Percentiles rank a stretch among this genome's conserved stretches.
These are phyloP conservation scores for Irpex lacteus DNA, from an alignment of 1,284 basidiomycete species.

Conservation along the genomic window DNA sequence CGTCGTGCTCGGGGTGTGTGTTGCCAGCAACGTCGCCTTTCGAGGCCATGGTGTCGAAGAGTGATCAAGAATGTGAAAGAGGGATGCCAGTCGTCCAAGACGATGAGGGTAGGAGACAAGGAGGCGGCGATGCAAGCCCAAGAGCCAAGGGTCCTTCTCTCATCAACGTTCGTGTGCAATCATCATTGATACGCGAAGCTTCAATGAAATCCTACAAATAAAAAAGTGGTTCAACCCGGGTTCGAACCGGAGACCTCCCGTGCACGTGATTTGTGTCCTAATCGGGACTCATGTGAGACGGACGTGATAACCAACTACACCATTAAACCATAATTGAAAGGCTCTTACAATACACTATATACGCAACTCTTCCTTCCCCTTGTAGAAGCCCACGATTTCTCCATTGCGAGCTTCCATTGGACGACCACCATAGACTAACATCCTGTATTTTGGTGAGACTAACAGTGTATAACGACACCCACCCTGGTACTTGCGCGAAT, in stretches of 20 bases:
- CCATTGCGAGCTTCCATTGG: too few species aligned
- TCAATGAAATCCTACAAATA: background rate
- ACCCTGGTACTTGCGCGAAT: too few species aligned
- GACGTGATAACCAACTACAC: slow-evolving; percentile 34
- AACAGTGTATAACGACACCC: too few species aligned
- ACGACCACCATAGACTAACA: too few species aligned
- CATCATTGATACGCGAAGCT: background rate
- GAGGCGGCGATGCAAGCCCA: background rate
- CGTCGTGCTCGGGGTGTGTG: slow-evolving; percentile 34
- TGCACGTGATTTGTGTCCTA: slow-evolving; percentile 3
- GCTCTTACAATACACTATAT: background rate
- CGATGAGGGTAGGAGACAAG: background rate
- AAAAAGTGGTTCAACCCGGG: slow-evolving; percentile 23
- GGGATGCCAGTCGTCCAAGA: background rate
- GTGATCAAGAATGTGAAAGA: background rate
- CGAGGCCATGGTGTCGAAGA: background rate
- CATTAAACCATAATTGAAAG: slow-evolving; percentile 20
- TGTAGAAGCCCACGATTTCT: too few species aligned
- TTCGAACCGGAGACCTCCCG: slow-evolving; percentile 29
- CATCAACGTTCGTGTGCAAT: background rate
- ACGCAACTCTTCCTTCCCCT: too few species aligned
- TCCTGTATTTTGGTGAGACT: too few species aligned
- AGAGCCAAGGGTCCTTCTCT: background rate
- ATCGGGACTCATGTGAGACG: slow-evolving; percentile 22
- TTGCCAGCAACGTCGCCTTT: slow-evolving; percentile 3